Base-by-base conservation (phyloP, 805 yeast genomes). In the Lachancea cidri region DNA sequence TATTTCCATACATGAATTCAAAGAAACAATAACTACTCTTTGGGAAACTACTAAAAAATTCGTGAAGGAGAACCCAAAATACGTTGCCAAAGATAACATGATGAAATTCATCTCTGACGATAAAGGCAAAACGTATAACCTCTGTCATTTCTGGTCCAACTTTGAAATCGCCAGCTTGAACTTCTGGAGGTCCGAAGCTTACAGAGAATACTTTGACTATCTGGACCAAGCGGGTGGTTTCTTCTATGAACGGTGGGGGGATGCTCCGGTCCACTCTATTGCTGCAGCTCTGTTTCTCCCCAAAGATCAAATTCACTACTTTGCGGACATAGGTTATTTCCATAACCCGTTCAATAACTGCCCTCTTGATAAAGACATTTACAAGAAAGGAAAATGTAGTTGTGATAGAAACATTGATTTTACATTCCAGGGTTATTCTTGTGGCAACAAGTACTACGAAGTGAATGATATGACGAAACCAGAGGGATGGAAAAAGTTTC, bases 171-270 rank as follows among this genome's bases (percentile, higher is more conserved):
- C 83, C 5, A 74, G 79, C 39, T 71, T 86, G 62, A 73, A 76
- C 41, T 76, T 86, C 62, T 85, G 87, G 86, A 73, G 93, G 59
- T 64, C 77, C 15, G 77, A 80, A 40, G 86, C 86, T 6, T 87
- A 87, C 59, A 53, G 64, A 35, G 72, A 74, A 42, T 87, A 81
- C 64, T 87, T 87, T 53, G 83, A 84, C 15, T 68, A 72, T 53
- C 73, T 87, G 55, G 95, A 87, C 64, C 63, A 76, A 46, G 76
- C 83, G 13, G 95, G 96, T 61, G 95, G 95, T n/a, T 87, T 87
- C 68, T 87, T 83, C 68, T 87, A 86, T 63, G 88, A 84, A 70
- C 75, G 95, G 65, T 86, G 95, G 96, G 95, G 95, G 53, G 96
- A 86, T 64, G 95, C 95, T 20, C 96, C 96, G 27, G 82, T 86